phyloP scores from a whole-genome alignment of 495 filamentous ascomycete species.

The Podospora appendiculata region DNA sequence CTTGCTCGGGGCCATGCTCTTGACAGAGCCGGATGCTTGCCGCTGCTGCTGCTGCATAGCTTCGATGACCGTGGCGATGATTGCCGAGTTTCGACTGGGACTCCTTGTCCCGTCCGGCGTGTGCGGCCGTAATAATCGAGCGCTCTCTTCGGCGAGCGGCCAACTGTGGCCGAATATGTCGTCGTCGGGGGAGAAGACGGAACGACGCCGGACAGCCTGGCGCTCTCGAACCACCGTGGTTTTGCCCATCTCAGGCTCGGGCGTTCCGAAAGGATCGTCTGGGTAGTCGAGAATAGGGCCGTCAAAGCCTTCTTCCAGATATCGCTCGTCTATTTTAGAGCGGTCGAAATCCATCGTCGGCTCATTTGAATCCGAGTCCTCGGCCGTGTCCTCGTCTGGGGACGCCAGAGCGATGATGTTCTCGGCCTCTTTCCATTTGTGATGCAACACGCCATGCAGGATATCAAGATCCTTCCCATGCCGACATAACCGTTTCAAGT shows the following conservation, averaged over 20 bases:
- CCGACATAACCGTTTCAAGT: conserved; percentile 62
- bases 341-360: conserved; percentile 22
- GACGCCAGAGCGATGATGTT: conserved; percentile 81
- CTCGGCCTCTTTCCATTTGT: conserved; percentile 79
- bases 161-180: conserved; percentile 53
- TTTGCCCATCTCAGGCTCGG: conserved; percentile 30
- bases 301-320: conserved; percentile 52
- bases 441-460: conserved; percentile 50
- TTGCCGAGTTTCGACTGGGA: conserved; percentile 44
- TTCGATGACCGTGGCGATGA: conserved; percentile 67
- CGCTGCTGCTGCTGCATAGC: conserved; percentile 67
- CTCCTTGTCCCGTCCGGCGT: conserved; percentile 28
- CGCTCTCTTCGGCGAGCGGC: conserved; percentile 28
- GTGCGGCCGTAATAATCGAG: conserved; percentile 22
- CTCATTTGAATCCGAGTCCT: conserved; percentile 20
- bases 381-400: conserved; percentile 60
- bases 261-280: conserved; percentile 26
- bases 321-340: conserved; percentile 38
- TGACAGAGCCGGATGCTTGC: conserved; percentile 36
- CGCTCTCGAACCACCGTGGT: conserved; percentile 36
- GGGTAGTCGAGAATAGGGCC: conserved; percentile 23
- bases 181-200: conserved; percentile 54
- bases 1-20: conserved; percentile 25
- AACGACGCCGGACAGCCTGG: conserved; percentile 37
- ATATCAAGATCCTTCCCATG: conserved; percentile 62